These are phyloP conservation scores for Blastocystis sp. DNA, from an alignment of 352 stramenopile genomes.

Conservation along the genomic window DNA sequence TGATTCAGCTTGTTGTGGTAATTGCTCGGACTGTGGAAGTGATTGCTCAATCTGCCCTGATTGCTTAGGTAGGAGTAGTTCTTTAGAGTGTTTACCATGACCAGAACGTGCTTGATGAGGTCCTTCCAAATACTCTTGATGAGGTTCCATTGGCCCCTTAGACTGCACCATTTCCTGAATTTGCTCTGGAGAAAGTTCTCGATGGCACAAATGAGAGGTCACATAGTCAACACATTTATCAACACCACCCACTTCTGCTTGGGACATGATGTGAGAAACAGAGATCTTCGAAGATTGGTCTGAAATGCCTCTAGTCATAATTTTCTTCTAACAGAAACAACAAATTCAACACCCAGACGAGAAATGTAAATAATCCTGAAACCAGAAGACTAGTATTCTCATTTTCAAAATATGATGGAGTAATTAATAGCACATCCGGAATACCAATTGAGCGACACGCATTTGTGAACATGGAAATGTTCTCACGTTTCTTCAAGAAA, in stretches of 20 bases:
- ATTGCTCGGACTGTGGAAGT: too few species aligned
- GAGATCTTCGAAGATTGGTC: not conserved
- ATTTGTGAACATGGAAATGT: slow-evolving; percentile 63
- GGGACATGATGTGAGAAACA: not conserved
- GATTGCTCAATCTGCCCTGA: too few species aligned
- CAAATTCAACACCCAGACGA: slow-evolving; percentile 61
- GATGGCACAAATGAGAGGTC: not conserved
- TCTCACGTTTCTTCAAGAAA: slow-evolving; percentile 55
- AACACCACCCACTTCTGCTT: not conserved
- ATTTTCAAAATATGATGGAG: slow-evolving; percentile 31
- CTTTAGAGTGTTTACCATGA: too few species aligned
- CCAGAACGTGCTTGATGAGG: too few species aligned
- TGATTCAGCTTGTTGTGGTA: too few species aligned
- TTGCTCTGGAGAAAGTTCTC: not conserved
- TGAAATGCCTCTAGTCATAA: not conserved
- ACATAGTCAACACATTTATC: not conserved
- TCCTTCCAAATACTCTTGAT: not conserved
- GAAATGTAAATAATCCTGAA: slow-evolving; percentile 48
- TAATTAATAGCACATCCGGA: slow-evolving; percentile 44
- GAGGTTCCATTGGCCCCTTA: not conserved
- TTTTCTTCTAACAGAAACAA: not conserved
- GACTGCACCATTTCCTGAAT: not conserved
- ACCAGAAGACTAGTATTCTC: slow-evolving; percentile 6
- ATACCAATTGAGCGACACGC: slow-evolving; percentile 60
- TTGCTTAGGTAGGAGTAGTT: too few species aligned